phyloP scores from a whole-genome alignment of 257 asterid species.

The Agastache rugosa region DNA sequence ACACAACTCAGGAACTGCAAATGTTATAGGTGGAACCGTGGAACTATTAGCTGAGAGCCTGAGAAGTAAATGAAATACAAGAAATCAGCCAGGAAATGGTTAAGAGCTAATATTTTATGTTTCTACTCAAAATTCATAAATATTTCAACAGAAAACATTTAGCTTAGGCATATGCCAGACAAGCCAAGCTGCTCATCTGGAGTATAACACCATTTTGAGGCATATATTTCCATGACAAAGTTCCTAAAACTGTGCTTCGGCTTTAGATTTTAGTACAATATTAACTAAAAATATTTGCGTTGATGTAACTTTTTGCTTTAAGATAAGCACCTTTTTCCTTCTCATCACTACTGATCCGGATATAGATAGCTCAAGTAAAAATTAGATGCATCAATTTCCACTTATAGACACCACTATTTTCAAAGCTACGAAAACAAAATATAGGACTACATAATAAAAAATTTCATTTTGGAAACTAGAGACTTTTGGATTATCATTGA shows the following conservation, averaged over 20 bases:
- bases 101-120: background rate
- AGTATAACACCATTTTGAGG: background rate
- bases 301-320: constrained; percentile 16
- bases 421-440: constrained; percentile 8
- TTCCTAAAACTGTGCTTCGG: too few relatives aligned
- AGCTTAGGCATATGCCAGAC: background rate
- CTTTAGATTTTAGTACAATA: background rate
- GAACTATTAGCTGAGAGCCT: constrained; percentile 8
- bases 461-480: background rate
- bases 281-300: background rate
- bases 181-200: constrained; percentile 1
- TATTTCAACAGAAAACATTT: constrained; percentile 3
- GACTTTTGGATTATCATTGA: background rate
- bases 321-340: background rate
- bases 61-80: constrained; percentile 25
- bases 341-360: constrained; percentile 15
- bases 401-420: constrained; percentile 10
- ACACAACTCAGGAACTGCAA: constrained; percentile 30
- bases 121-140: constrained; percentile 19
- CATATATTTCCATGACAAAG: too few relatives aligned
- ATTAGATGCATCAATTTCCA: constrained; percentile 2
- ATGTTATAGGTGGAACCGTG: constrained; percentile 20
- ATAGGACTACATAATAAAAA: background rate
- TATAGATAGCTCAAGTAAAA: constrained; percentile 1
- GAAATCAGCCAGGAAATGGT: constrained; percentile 19